Conservation (phyloP, 768 basidiomycete genomes). For the Pisolithus sp. region DNA sequence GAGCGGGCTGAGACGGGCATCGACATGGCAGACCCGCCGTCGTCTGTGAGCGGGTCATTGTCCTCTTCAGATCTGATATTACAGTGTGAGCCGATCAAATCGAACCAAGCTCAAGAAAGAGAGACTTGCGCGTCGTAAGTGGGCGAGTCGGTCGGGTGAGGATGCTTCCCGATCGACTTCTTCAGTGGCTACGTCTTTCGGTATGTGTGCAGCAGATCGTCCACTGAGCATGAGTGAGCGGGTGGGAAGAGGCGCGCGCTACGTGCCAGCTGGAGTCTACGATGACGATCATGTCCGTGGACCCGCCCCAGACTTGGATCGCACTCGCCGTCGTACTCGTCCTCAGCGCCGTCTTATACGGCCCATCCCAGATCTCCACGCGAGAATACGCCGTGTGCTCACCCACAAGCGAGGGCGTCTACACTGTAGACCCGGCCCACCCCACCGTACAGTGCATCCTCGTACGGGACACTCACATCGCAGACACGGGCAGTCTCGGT, state of each 20-base stretch:
- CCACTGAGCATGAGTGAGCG: slow-evolving; percentile 16
- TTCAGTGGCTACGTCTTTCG: slow-evolving; percentile 37
- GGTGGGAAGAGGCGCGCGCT: no score
- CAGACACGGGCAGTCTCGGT: slow-evolving; percentile 46
- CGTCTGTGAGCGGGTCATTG: slow-evolving; percentile 82
- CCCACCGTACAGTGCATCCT: slow-evolving; percentile 60
- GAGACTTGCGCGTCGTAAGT: slow-evolving; percentile 65
- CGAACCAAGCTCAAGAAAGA: slow-evolving; percentile 7
- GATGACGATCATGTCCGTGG: neutral
- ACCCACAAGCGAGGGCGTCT: slow-evolving; percentile 38
- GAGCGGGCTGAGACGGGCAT: slow-evolving; percentile 28
- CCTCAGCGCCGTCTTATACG: neutral
- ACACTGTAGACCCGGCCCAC: slow-evolving; percentile 30
- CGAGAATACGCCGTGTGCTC: slow-evolving; percentile 55
- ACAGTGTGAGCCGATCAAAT: slow-evolving; percentile 6
- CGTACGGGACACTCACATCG: slow-evolving; percentile 42
- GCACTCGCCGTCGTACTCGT: neutral
- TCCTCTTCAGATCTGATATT: slow-evolving; percentile 70
- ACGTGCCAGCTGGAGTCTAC: no score
- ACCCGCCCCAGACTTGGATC: no score
- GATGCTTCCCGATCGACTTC: slow-evolving; percentile 63
- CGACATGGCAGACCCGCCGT: slow-evolving; percentile 49
- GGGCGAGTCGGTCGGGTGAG: slow-evolving; percentile 54
- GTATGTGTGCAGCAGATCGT: slow-evolving; percentile 28
- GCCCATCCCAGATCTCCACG: no score